Evolutionary conservation across 495 filamentous ascomycete genomes (phyloP), one percentile per base, ranked within the genome.

Genomic region (Hypoxylon rickii): DNA sequence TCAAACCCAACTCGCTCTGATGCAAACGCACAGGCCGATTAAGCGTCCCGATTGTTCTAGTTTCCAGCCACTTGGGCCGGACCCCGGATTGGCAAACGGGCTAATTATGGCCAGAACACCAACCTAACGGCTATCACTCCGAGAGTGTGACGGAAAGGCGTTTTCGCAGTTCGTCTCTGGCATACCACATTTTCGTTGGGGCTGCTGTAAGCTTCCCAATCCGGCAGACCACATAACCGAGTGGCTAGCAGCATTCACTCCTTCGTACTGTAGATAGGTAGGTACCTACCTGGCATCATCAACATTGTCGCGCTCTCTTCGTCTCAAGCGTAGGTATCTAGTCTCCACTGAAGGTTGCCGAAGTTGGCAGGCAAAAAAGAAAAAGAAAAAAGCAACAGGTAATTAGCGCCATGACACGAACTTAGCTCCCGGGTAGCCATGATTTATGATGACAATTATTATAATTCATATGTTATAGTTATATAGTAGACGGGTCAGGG

Each of bases 51-150:
- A 63, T 49, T 47, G 42, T 53, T 46, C 43, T 48, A 33, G 39
- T 51, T 63, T 38, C 53, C 59, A 63, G 46, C 59, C 52, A 56
- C 59, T 51, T 53, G 59, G 58, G 26, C 58, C 59, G 32, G 40
- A 63, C 59, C 59, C 59, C 59, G 52, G 59, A 63, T 63, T 50
- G 38, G n/a, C 59, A 63, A 58, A 63, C 53, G 53, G 46, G 53
- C 44, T 63, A 63, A 63, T 63, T 58, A 53, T 52, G 47, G 47
- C 48, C 17, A 54, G 59, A 50, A 43, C 34, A 43, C 22, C 4
- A 29, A 29, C 24, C 10, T 45, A 29, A 44, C 32, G 43, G 37
- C 43, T 40, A 24, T 26, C 29, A 13, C 20, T 48, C 13, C 48
- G 29, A 58, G 29, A 24, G 34, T 36, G 16, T 40, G 48, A 58